Evolutionary conservation across 495 filamentous ascomycete genomes (phyloP).

Genomic region (Elaphomyces granulatus): DNA sequence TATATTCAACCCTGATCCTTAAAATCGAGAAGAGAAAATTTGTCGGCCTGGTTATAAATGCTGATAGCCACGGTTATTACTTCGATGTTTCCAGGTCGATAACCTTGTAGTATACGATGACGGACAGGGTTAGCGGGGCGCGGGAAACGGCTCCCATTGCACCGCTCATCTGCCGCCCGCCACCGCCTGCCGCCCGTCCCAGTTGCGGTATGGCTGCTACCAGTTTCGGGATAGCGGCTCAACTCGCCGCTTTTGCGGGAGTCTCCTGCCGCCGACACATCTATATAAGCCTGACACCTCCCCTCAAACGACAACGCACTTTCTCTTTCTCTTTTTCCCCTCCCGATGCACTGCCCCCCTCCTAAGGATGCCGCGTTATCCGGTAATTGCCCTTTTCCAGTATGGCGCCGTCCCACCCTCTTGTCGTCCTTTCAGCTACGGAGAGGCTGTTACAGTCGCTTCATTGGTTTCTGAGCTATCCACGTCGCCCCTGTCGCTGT

Average conservation of each 20-base stretch:
- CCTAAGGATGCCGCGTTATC: slow-evolving; percentile 8
- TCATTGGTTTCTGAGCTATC: slow-evolving; percentile 5
- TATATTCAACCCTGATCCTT: too few relatives aligned
- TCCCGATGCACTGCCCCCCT: slow-evolving; percentile 7
- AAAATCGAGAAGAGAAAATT: too few relatives aligned
- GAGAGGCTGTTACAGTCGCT: slow-evolving; percentile 5
- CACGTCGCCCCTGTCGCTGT: slow-evolving; percentile 1
- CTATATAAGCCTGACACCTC: slow-evolving; percentile 10
- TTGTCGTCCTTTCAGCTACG: slow-evolving; percentile 5
- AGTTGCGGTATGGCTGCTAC: slow-evolving; percentile 1
- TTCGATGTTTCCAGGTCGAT: too few relatives aligned
- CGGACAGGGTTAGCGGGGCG: too few relatives aligned
- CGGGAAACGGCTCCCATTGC: too few relatives aligned
- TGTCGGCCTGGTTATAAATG: too few relatives aligned
- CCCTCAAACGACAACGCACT: slow-evolving; percentile 8
- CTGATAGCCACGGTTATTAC: too few relatives aligned
- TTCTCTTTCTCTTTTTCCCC: slow-evolving; percentile 8
- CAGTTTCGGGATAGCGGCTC: slow-evolving; percentile 5
- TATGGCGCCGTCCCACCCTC: background rate
- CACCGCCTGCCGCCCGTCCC: slow-evolving; percentile 3
- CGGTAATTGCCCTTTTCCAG: slow-evolving; percentile 6
- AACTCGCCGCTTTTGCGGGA: slow-evolving; percentile 7
- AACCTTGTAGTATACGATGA: too few relatives aligned
- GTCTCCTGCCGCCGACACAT: slow-evolving; percentile 8
- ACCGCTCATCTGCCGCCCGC: background rate